Conservation (phyloP, 2,329 filamentous ascomycete genomes). For the Metarhizium sp. region DNA sequence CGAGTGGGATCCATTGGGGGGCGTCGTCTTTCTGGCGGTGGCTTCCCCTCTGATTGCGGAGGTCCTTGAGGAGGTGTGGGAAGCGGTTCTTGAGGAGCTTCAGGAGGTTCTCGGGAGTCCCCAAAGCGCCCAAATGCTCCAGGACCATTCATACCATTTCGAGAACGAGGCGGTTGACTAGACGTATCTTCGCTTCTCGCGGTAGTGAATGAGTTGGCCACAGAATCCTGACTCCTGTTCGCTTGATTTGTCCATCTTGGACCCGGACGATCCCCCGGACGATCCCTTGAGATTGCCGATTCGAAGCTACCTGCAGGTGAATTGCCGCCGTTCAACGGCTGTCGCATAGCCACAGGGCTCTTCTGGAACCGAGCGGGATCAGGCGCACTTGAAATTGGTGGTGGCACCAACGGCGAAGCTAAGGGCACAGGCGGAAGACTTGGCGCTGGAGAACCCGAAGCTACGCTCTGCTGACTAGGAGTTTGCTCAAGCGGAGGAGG, state of each 20-base stretch:
- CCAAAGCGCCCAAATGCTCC: slow-evolving; percentile 28
- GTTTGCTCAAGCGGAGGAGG: slow-evolving; percentile 17
- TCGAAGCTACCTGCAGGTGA: slow-evolving; percentile 46
- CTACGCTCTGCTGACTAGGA: slow-evolving; percentile 12
- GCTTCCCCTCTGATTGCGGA: slow-evolving; percentile 25
- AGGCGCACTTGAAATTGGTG: slow-evolving; percentile 10
- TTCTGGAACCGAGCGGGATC: slow-evolving; percentile 20
- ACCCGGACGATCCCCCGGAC: slow-evolving; percentile 23
- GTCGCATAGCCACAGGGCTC: slow-evolving; percentile 19
- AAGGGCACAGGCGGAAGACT: slow-evolving; percentile 6
- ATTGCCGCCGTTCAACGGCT: slow-evolving; percentile 29
- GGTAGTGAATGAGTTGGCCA: slow-evolving; percentile 34
- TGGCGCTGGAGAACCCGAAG: slow-evolving; percentile 9
- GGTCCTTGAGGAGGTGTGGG: neutral
- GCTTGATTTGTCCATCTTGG: slow-evolving; percentile 37
- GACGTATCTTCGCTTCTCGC: slow-evolving; percentile 41
- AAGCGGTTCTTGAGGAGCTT: slow-evolving; percentile 9
- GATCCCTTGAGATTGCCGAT: slow-evolving; percentile 28
- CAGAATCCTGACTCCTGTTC: slow-evolving; percentile 50
- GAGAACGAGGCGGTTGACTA: slow-evolving; percentile 42
- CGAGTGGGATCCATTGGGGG: slow-evolving; percentile 56
- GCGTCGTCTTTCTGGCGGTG: slow-evolving; percentile 53
- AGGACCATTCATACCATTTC: slow-evolving; percentile 36
- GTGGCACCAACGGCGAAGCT: slow-evolving; percentile 10
- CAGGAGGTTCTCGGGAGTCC: slow-evolving; percentile 11